Evolutionary conservation across 306 rosid genomes (phyloP).

Genomic region (Sphenostylis stenocarpa): DNA sequence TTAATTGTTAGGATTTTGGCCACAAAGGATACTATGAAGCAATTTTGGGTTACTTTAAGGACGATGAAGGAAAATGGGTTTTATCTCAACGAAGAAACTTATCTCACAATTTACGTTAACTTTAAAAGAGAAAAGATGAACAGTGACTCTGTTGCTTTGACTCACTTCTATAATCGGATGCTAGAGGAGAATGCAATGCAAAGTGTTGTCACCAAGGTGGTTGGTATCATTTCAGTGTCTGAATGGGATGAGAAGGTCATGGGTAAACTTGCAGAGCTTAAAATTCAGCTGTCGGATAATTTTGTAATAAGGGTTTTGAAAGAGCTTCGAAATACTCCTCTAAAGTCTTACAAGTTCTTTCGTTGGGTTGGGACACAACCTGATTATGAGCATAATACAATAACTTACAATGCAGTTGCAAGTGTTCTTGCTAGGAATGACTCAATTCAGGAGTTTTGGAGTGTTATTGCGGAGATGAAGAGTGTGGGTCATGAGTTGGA

Average conservation of each 20-base stretch:
- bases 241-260: conserved; percentile 64
- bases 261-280: conserved; percentile 47
- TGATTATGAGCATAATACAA: conserved; percentile 52
- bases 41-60: conserved; percentile 64
- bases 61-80: conserved; percentile 68
- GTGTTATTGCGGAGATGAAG: conserved; percentile 66
- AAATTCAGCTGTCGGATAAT: conserved; percentile 53
- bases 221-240: conserved; percentile 47
- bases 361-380: conserved; percentile 56
- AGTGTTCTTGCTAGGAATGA: conserved; percentile 63
- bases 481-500: conserved; percentile 61
- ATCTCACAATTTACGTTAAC: conserved; percentile 35
- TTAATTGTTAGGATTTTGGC: conserved; percentile 62
- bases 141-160: conserved; percentile 49
- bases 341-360: conserved; percentile 63
- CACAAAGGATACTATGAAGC: conserved; percentile 52
- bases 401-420: conserved; percentile 71
- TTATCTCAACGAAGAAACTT: conserved; percentile 59
- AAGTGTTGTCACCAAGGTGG: conserved; percentile 54
- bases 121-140: conserved; percentile 58
- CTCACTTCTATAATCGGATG: conserved; percentile 56
- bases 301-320: conserved; percentile 63
- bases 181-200: conserved; percentile 55
- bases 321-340: conserved; percentile 54
- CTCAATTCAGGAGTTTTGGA: conserved; percentile 72